Conservation (phyloP, 768 basidiomycete genomes). For the Hericium erinaceus region DNA sequence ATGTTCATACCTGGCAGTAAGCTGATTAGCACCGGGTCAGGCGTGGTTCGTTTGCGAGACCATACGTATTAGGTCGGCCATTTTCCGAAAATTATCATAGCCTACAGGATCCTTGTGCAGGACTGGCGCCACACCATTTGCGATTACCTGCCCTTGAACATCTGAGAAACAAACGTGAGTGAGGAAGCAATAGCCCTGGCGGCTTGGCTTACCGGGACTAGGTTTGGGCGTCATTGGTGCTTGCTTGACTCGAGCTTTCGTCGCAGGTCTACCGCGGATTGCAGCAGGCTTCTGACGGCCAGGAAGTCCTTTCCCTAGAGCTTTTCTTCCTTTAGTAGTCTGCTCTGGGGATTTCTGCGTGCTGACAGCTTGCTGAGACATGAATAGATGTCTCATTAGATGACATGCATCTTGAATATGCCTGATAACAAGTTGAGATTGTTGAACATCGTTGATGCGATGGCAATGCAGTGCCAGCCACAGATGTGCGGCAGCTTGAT, state of each 20-base stretch:
- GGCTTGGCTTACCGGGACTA: constrained; percentile 19
- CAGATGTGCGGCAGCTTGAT: constrained; percentile 47
- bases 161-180: no score
- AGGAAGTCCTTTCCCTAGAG: constrained; percentile 5
- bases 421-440: constrained; percentile 35
- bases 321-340: constrained; percentile 6
- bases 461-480: constrained; percentile 70
- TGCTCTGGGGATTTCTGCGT: constrained; percentile 5
- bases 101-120: background rate
- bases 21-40: background rate
- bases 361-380: background rate
- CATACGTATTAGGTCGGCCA: constrained; percentile 7
- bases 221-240: constrained; percentile 34
- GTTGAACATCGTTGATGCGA: constrained; percentile 35
- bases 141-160: no score
- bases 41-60: background rate
- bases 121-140: background rate
- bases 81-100: constrained; percentile 2
- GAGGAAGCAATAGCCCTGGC: no score
- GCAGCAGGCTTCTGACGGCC: constrained; percentile 12
- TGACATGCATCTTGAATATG: constrained; percentile 46
- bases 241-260: constrained; percentile 1
- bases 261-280: background rate
- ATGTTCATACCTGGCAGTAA: constrained; percentile 8
- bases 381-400: constrained; percentile 33